These are phyloP conservation scores for Drechslera avenae DNA, from an alignment of 2,329 filamentous ascomycete genomes.

Conservation along the genomic window DNA sequence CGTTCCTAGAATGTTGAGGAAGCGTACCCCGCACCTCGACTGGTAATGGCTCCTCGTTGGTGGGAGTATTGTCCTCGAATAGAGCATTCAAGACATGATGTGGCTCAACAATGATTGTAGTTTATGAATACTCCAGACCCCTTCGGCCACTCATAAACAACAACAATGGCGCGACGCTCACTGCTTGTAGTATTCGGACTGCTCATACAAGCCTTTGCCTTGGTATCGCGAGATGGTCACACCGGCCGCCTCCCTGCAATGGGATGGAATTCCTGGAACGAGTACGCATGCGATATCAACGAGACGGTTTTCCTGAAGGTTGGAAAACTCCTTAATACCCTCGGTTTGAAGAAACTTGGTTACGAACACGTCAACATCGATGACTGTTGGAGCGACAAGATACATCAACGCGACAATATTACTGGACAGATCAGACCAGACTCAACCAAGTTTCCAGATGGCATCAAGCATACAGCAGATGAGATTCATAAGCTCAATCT, in stretches of 20 bases:
- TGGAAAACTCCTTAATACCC: constrained; percentile 19
- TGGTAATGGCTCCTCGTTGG: neutral
- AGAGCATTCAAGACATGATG: too few species aligned
- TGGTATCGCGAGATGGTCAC: constrained; percentile 17
- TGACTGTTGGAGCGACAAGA: constrained; percentile 62
- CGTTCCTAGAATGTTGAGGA: neutral
- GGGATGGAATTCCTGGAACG: constrained; percentile 34
- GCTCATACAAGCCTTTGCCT: neutral
- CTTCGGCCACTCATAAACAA: neutral
- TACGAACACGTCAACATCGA: constrained; percentile 61
- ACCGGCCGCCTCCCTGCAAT: constrained; percentile 27
- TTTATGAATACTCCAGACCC: too few species aligned
- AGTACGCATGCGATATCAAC: constrained; percentile 29
- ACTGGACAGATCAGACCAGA: constrained; percentile 42
- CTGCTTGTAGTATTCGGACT: neutral
- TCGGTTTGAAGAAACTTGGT: constrained; percentile 28
- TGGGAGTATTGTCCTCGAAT: too few species aligned
- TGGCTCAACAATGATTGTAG: too few species aligned
- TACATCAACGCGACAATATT: constrained; percentile 45
- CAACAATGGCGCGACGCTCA: constrained; percentile 4
- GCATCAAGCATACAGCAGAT: constrained; percentile 60
- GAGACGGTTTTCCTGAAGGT: constrained; percentile 27
- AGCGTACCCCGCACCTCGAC: neutral
- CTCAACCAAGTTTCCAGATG: constrained; percentile 63
- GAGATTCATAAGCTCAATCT: constrained; percentile 62